Conservation (phyloP, 192 early-diverging fungal genomes). For the Allomyces macrogynus region DNA sequence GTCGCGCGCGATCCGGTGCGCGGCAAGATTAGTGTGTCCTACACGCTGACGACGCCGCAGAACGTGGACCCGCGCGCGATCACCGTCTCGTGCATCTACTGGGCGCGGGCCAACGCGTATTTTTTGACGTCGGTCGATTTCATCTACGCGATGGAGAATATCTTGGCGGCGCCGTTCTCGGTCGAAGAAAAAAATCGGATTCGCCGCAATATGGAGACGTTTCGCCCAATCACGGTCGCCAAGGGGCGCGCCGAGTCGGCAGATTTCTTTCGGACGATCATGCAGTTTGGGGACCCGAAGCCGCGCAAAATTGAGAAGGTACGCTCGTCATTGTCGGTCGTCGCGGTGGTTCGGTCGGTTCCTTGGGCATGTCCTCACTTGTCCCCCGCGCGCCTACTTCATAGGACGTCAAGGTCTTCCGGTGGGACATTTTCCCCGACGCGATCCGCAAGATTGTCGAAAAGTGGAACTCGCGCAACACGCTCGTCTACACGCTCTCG, state of each 20-base stretch:
- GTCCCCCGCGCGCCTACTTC: too few species aligned
- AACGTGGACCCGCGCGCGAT: constrained; percentile 8
- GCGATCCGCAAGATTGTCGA: constrained; percentile 59
- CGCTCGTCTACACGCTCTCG: too few species aligned
- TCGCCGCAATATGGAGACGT: constrained; percentile 62
- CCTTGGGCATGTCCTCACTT: too few species aligned
- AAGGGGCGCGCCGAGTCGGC: constrained; percentile 54
- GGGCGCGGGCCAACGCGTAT: constrained; percentile 47
- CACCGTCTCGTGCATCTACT: constrained; percentile 63
- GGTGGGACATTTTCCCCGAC: constrained; percentile 46
- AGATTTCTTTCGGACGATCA: constrained; percentile 63
- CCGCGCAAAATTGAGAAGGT: constrained; percentile 71
- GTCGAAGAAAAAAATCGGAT: constrained; percentile 75
- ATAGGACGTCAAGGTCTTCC: constrained; percentile 55
- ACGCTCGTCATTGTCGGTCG: too few species aligned
- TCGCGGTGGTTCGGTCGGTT: too few species aligned
- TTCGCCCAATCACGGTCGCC: constrained; percentile 53
- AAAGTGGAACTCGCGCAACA: constrained; percentile 43
- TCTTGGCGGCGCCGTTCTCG: constrained; percentile 53
- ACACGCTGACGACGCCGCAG: too few species aligned
- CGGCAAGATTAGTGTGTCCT: too few species aligned
- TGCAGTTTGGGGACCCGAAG: constrained; percentile 60
- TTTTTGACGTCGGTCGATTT: constrained; percentile 64
- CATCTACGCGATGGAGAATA: constrained; percentile 48
- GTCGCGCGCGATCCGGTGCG: too few species aligned